Conservation (phyloP, 768 basidiomycete species). For the Lepiota venenata region DNA sequence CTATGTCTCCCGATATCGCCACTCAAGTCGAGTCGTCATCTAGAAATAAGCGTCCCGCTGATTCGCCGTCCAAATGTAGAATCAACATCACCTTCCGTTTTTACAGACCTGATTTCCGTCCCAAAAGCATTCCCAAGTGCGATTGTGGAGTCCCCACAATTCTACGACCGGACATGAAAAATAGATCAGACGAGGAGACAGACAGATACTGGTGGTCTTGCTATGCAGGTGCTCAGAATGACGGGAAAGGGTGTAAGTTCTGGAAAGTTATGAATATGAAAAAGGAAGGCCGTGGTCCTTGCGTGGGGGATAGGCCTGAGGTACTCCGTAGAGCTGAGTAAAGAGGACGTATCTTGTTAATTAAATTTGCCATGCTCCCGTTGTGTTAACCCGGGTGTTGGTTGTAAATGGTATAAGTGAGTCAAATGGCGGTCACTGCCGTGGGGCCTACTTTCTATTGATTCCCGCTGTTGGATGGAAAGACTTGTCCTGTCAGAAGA, state of each 20-base stretch:
- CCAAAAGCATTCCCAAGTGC: constrained; percentile 64
- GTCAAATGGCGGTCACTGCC: too few relatives aligned
- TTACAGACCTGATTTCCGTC: constrained; percentile 77
- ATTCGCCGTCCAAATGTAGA: constrained; percentile 53
- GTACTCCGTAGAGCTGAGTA: neutral
- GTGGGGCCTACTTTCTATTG: too few relatives aligned
- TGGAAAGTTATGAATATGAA: constrained; percentile 74
- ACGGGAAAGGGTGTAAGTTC: constrained; percentile 76
- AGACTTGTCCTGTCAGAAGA: too few relatives aligned
- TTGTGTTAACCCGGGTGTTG: too few relatives aligned
- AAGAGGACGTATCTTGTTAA: neutral
- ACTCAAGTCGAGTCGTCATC: constrained; percentile 25
- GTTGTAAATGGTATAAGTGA: neutral
- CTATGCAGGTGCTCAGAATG: constrained; percentile 77
- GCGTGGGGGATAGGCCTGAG: constrained; percentile 18
- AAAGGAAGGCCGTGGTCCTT: constrained; percentile 61
- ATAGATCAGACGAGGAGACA: constrained; percentile 47
- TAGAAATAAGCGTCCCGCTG: neutral
- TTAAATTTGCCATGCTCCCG: too few relatives aligned
- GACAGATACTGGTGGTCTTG: constrained; percentile 82
- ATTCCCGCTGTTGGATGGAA: too few relatives aligned
- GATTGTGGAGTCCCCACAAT: constrained; percentile 71
- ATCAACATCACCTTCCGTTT: constrained; percentile 89
- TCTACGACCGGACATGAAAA: constrained; percentile 78
- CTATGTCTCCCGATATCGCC: constrained; percentile 17